Conservation (phyloP, 2,329 filamentous ascomycete genomes). For the Colletotrichum lentis region DNA sequence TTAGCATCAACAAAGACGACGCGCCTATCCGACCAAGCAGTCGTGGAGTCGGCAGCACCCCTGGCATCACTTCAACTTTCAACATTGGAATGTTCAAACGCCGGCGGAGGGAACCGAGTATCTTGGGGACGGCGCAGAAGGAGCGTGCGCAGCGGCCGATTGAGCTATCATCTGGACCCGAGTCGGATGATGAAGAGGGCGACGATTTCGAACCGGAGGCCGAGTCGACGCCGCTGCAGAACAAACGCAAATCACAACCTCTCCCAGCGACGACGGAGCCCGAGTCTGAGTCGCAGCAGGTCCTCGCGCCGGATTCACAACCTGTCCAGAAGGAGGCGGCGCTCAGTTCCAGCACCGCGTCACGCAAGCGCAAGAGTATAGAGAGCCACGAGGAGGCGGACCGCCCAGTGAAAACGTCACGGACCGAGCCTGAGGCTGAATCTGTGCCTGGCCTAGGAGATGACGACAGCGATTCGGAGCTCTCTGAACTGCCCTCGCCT, state of each 20-base stretch:
- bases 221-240: constrained; percentile 70
- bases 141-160: constrained; percentile 42
- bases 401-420: constrained; percentile 50
- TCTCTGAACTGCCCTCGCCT: constrained; percentile 51
- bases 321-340: constrained; percentile 39
- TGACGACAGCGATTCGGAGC: constrained; percentile 45
- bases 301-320: constrained; percentile 40
- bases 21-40: constrained; percentile 63
- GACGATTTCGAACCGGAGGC: constrained; percentile 66
- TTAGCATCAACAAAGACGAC: constrained; percentile 58
- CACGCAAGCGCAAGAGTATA: constrained; percentile 66
- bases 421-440: constrained; percentile 41
- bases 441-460: constrained; percentile 41
- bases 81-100: constrained; percentile 67
- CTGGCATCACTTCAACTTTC: constrained; percentile 59
- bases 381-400: constrained; percentile 52
- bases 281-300: constrained; percentile 40
- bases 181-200: constrained; percentile 43
- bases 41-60: constrained; percentile 56
- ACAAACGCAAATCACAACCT: constrained; percentile 54
- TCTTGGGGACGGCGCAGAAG: constrained; percentile 62
- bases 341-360: constrained; percentile 46
- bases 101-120: constrained; percentile 67
- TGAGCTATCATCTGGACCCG: constrained; percentile 37
- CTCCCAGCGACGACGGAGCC: constrained; percentile 34